phyloP scores from a whole-genome alignment of 164 flowering plant genomes.

The Liquidambar formosana region DNA sequence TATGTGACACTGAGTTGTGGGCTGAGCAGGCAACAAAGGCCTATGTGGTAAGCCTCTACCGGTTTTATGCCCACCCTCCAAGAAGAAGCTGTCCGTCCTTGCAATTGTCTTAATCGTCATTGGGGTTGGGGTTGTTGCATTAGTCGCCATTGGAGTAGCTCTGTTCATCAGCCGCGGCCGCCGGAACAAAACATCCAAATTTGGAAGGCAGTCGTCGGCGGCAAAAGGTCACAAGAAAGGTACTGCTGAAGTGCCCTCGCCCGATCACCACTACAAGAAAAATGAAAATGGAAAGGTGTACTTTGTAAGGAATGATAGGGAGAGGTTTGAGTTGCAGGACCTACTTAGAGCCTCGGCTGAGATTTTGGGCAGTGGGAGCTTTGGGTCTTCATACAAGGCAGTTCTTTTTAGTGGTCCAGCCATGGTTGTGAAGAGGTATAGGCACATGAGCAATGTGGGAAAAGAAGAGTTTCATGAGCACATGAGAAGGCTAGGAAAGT shows the following conservation, averaged over 20 bases:
- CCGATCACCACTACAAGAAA: slow-evolving; percentile 5
- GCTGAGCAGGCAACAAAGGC: slow-evolving; percentile 34
- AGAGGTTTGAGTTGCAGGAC: slow-evolving; percentile 50
- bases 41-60: slow-evolving; percentile 49
- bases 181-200: background rate
- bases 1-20: too few relatives aligned
- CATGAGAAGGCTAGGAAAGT: slow-evolving; percentile 47
- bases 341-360: slow-evolving; percentile 60
- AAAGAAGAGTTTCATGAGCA: slow-evolving; percentile 51
- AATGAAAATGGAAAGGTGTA: slow-evolving; percentile 23
- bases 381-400: slow-evolving; percentile 67
- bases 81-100: slow-evolving; percentile 8
- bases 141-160: background rate
- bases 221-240: slow-evolving; percentile 3
- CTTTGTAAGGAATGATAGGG: slow-evolving; percentile 43
- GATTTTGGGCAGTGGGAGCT: slow-evolving; percentile 62
- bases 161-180: slow-evolving; percentile 3
- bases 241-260: background rate
- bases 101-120: slow-evolving; percentile 11
- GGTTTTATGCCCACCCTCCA: slow-evolving; percentile 36
- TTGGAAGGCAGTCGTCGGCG: background rate
- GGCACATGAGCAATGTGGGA: slow-evolving; percentile 45
- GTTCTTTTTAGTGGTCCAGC: slow-evolving; percentile 31
- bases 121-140: background rate
- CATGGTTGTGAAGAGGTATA: slow-evolving; percentile 62